These are phyloP conservation scores for Aspergillus leporis DNA, from an alignment of 495 filamentous ascomycete species.

Conservation along the genomic window DNA sequence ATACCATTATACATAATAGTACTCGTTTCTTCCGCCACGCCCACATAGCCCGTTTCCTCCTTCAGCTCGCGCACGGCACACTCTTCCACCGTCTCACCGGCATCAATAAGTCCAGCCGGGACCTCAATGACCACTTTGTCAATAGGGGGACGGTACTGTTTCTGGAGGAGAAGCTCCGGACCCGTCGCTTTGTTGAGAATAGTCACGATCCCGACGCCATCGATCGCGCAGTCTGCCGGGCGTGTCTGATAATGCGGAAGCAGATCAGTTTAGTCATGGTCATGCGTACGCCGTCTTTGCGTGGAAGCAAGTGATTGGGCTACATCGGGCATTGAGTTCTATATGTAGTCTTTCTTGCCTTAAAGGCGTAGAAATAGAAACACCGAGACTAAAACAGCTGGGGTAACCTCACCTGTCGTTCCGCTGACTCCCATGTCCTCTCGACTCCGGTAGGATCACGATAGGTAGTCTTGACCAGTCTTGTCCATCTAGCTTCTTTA, in stretches of 20 bases:
- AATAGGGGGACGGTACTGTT: slow-evolving; percentile 85
- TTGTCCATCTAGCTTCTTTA: slow-evolving; percentile 72
- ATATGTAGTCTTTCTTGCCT: neutral
- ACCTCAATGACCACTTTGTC: slow-evolving; percentile 78
- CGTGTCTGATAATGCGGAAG: slow-evolving; percentile 52
- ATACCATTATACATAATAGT: slow-evolving; percentile 84
- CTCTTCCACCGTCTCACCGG: slow-evolving; percentile 72
- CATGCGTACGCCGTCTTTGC: neutral
- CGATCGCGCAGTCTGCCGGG: slow-evolving; percentile 67
- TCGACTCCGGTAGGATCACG: slow-evolving; percentile 65
- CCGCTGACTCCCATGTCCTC: slow-evolving; percentile 80
- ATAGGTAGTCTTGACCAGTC: slow-evolving; percentile 71
- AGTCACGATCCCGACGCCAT: slow-evolving; percentile 88
- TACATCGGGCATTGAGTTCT: neutral
- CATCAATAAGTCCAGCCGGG: slow-evolving; percentile 84
- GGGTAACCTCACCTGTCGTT: slow-evolving; percentile 61
- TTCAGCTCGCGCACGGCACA: slow-evolving; percentile 86
- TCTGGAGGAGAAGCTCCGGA: slow-evolving; percentile 78
- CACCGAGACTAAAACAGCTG: too few species aligned
- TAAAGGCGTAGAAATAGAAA: neutral
- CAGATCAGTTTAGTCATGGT: neutral
- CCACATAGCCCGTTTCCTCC: slow-evolving; percentile 93
- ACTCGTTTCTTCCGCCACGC: slow-evolving; percentile 63
- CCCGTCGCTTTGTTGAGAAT: slow-evolving; percentile 74
- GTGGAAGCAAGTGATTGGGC: neutral